Evolutionary conservation across 2,329 filamentous ascomycete species (phyloP), one percentile per base, ranked within the genome.

Genomic region (Thelonectria blattea): DNA sequence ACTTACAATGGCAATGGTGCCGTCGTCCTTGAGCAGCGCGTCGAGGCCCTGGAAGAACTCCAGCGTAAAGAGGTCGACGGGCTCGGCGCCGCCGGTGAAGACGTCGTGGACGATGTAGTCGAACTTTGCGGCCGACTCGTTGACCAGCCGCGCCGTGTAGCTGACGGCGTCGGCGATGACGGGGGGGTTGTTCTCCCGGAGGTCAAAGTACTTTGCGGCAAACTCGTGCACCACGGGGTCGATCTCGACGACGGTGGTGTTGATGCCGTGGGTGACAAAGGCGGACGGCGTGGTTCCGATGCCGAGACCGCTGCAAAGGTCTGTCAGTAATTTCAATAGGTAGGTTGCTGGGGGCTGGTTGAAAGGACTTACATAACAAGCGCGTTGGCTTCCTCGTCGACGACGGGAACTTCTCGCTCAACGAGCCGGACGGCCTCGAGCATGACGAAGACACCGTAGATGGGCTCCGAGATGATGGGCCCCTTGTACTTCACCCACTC

Each of bases 91-190:
- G 22, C 95, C 95, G 1, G 95, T 99, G 75, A 99, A 99, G 22
- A 99, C 95, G 68, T 99, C 95, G 75, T 99, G 95, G 55, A 99
- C 84, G 71, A 99, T 95, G 79, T 97, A 98, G 78, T 97, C 90
- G 74, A 90, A 99, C 27, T 81, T 81, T 48, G 80, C 74, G 8
- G 76, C 74, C 58, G 79, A 69, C 27, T 77, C 68, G 52, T 76
- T 71, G 56, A 79, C 79, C 49, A 83, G 72, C 53, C 77, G 71
- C 47, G 80, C 75, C 17, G 87, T 84, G 74, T 88, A 97, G n/a
- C 79, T 78, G 3, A 93, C 87, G 0, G 95, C 95, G 69, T 99
- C 92, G 52, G 88, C 85, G 64, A 98, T 88, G 54, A 92, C 85
- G n/a, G 90, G 84, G 0, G 86, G 91, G 76, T 95, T 91, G 68